Evolutionary conservation across 2,329 filamentous ascomycete genomes (phyloP), one percentile per base, ranked within the genome.

Genomic region (Coniosporium tulheliwenetii): DNA sequence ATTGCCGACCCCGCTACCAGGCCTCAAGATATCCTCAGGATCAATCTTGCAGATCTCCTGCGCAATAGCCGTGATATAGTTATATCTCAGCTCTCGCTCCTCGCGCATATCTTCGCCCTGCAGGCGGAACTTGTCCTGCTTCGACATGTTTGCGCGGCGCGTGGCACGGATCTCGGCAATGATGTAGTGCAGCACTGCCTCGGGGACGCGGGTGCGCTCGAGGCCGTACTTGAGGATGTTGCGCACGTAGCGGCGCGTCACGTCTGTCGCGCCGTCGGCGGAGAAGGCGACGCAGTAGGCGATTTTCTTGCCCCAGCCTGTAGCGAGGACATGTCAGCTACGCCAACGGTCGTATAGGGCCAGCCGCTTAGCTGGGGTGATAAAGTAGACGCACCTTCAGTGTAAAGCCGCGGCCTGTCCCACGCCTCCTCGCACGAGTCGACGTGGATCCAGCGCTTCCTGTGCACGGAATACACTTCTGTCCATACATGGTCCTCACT

Each of bases 281-380:
- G 86, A 93, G 58, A 98, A 98, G 39, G 89, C 91, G 45, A 98
- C 79, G 65, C 87, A 95, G 64, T 98, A 98, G 0, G 85, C 87
- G 68, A 96, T 84, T 66, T 91, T 93, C 69, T 91, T 91, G 50
- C 81, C 79, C 91, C 91, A 98, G 44, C 87, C 74, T 77, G 47
- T 26, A 7, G 19, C 19, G n/a, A 26, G 3, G 19, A 26, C 7
- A 30, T 30, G 30, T 8, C 35, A 41, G 44, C 19, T 44, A 35
- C 34, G 32, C n/a, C n/a, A 44, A 10, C 42, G 8, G 37, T 38
- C 42, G 45, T 50, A 55, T 50, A 35, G 32, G 19, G 3, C 9
- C n/a, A 31, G 39, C 19, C 26, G 16, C 29, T 19, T 15, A 19
- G 29, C 39, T 13, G 12, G 10, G 12, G 39, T 35, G 44, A 40